Evolutionary conservation across 306 rosid genomes (phyloP).

Genomic region (Corylus avellana): DNA sequence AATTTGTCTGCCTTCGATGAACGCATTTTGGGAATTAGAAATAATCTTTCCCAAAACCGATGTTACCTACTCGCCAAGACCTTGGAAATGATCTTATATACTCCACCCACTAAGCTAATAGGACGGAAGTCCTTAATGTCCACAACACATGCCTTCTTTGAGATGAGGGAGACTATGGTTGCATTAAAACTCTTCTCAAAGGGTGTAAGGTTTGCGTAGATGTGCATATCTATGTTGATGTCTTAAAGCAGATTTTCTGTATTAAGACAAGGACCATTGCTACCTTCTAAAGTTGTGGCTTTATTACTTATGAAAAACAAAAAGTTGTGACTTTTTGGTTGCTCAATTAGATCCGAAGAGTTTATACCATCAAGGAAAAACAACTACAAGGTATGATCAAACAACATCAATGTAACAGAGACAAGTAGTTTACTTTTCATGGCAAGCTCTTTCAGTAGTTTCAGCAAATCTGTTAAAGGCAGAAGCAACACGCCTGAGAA

Average conservation of each 20-base stretch:
- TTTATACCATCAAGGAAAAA: not conserved
- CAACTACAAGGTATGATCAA: not conserved
- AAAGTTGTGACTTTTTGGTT: not conserved
- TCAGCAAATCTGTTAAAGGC: constrained; percentile 94
- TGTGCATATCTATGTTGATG: not conserved
- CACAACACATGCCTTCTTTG: too few species aligned
- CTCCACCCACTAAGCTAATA: too few species aligned
- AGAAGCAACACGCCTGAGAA: constrained; percentile 88
- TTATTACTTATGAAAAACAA: too few species aligned
- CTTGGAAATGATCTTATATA: too few species aligned
- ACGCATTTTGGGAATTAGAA: too few species aligned
- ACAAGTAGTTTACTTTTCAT: constrained; percentile 69
- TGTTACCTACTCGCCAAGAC: too few species aligned
- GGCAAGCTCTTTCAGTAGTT: constrained; percentile 86
- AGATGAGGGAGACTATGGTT: too few species aligned
- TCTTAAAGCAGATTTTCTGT: not conserved
- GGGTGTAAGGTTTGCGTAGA: not conserved
- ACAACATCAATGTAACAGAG: constrained; percentile 18
- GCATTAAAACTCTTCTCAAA: too few species aligned
- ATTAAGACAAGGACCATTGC: not conserved
- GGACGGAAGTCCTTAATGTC: too few species aligned
- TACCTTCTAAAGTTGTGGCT: not conserved
- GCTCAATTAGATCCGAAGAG: not conserved
- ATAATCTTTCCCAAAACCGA: too few species aligned
- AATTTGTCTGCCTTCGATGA: too few species aligned